Conservation (phyloP, 2,329 filamentous ascomycete genomes). For the Aspergillus tubingensis region DNA sequence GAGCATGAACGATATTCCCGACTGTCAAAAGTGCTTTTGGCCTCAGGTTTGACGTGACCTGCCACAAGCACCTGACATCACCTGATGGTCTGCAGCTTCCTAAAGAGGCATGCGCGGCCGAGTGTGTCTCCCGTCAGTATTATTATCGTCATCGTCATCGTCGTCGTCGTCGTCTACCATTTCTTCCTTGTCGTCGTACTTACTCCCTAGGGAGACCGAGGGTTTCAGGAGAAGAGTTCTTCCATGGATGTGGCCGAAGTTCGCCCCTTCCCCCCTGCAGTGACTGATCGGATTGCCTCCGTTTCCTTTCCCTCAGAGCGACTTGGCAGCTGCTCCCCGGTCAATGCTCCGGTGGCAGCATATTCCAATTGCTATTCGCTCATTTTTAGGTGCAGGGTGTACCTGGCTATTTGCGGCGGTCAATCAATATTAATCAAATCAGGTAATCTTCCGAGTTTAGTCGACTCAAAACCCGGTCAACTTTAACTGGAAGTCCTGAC, state of each 20-base stretch:
- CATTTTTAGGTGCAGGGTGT: conserved; percentile 5
- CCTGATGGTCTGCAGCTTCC: not conserved
- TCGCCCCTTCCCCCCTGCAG: not conserved
- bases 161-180: not conserved
- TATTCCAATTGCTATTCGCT: conserved; percentile 1
- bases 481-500: not conserved
- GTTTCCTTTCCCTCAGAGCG: not conserved
- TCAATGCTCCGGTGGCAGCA: not conserved
- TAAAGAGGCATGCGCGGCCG: not conserved
- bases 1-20: not conserved
- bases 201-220: not conserved
- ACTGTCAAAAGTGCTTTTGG: not conserved
- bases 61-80: not conserved
- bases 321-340: not conserved
- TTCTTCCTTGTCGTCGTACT: not conserved
- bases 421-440: conserved; percentile 6
- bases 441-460: conserved; percentile 6
- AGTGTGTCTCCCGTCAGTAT: not conserved
- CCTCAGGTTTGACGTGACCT: conserved; percentile 1
- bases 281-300: not conserved
- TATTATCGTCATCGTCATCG: not conserved
- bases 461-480: conserved; percentile 5
- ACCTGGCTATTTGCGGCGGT: not conserved
- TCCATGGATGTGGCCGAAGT: not conserved
- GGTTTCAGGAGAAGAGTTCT: not conserved